Evolutionary conservation across 768 basidiomycete species (phyloP).

Genomic region (Auriscalpium vulgare): DNA sequence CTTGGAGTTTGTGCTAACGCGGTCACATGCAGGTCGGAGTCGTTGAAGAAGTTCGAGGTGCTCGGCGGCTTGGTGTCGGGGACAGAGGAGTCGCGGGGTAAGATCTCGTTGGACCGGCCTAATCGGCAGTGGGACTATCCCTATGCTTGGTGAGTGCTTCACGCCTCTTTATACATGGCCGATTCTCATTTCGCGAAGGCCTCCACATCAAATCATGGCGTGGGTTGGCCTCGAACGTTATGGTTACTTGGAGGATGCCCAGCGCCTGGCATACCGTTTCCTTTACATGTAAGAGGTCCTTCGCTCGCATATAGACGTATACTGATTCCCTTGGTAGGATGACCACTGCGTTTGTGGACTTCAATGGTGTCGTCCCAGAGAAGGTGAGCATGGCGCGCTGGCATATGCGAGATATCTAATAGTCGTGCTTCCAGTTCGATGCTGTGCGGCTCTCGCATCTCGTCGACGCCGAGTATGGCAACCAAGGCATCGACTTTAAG

Average conservation of each 20-base stretch:
- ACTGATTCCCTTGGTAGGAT: constrained; percentile 42
- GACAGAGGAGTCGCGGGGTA: constrained; percentile 92
- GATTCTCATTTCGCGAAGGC: constrained; percentile 38
- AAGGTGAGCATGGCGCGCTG: constrained; percentile 44
- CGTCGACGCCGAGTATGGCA: constrained; percentile 95
- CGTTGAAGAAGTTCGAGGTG: constrained; percentile 92
- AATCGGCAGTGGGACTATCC: constrained; percentile 99
- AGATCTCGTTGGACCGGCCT: constrained; percentile 90
- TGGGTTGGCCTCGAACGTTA: constrained; percentile 98
- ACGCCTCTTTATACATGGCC: background rate
- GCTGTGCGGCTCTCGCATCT: constrained; percentile 93
- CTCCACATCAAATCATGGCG: constrained; percentile 97
- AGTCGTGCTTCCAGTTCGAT: constrained; percentile 56
- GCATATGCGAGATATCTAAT: too few species aligned
- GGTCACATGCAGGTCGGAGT: constrained; percentile 50
- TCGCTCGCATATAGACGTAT: background rate
- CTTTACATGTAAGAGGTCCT: constrained; percentile 75
- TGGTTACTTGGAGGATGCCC: constrained; percentile 89
- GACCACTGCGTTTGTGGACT: constrained; percentile 92
- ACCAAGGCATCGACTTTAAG: constrained; percentile 96
- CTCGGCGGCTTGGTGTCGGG: constrained; percentile 93
- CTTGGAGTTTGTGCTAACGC: constrained; percentile 4
- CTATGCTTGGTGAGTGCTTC: constrained; percentile 56
- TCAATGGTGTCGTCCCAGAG: constrained; percentile 97
- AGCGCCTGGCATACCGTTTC: constrained; percentile 90